Conservation (phyloP, 1,284 basidiomycete species). For the Vanrija sp. region DNA sequence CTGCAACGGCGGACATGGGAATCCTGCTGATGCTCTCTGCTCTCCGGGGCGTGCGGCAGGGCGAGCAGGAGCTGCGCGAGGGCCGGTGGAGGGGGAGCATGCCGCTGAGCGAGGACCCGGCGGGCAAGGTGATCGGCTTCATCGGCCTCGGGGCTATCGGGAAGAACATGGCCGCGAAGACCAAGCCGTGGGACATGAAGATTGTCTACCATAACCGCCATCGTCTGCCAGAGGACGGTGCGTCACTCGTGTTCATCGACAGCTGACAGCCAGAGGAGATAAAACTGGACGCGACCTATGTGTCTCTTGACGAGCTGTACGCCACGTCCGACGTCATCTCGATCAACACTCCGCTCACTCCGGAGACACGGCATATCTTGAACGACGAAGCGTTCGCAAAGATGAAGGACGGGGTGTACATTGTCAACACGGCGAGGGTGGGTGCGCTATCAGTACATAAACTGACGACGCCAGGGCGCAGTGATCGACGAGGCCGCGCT, state of each 20-base stretch:
- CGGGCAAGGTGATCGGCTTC: conserved; percentile 19
- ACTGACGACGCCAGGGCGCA: conserved; percentile 10
- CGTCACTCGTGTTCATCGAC: not conserved
- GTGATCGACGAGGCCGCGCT: conserved; percentile 44
- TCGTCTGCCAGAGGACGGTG: conserved; percentile 19
- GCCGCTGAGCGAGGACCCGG: conserved; percentile 20
- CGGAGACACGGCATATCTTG: conserved; percentile 28
- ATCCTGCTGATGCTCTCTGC: conserved; percentile 22
- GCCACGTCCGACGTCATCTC: conserved; percentile 34
- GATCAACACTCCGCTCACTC: conserved; percentile 35
- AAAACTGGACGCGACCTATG: conserved; percentile 22
- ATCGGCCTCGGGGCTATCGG: conserved; percentile 28
- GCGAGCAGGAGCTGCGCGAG: conserved; percentile 11
- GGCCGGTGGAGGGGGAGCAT: conserved; percentile 23
- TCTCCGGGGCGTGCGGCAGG: conserved; percentile 18
- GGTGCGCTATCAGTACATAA: no score
- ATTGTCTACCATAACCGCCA: conserved; percentile 28
- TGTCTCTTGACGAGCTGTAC: conserved; percentile 40
- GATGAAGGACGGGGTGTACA: conserved; percentile 43
- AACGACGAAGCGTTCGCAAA: conserved; percentile 32
- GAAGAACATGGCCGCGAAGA: conserved; percentile 25
- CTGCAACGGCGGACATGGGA: conserved; percentile 28
- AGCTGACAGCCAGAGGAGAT: conserved; percentile 19
- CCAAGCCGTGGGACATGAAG: conserved; percentile 25
- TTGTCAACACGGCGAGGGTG: conserved; percentile 43